A percentile compares a stretch with the other conserved stretches of the same genome.
Conservation (phyloP, 768 basidiomycete species). For the Mycena galericulata region DNA sequence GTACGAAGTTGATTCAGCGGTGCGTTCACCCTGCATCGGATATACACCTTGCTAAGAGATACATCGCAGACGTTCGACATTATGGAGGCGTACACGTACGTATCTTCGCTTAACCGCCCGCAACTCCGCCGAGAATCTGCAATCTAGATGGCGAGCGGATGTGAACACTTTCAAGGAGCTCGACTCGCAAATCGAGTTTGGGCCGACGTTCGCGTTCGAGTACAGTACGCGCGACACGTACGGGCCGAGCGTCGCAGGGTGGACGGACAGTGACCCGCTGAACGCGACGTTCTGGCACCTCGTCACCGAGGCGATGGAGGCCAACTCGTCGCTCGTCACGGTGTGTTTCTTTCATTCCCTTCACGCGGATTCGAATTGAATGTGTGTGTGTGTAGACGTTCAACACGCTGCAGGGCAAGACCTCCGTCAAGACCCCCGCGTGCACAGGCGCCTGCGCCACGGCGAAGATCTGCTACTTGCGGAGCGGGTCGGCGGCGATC, state of each 20-base stretch:
- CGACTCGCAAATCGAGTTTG: slow-evolving; percentile 65
- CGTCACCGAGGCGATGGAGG: slow-evolving; percentile 79
- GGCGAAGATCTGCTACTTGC: slow-evolving; percentile 83
- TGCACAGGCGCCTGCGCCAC: slow-evolving; percentile 72
- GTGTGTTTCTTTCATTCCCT: slow-evolving; percentile 49
- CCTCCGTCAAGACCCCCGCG: slow-evolving; percentile 61
- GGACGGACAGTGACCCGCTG: slow-evolving; percentile 74
- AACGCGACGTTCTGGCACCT: slow-evolving; percentile 89
- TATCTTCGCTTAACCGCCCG: slow-evolving; percentile 12
- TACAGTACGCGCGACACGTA: slow-evolving; percentile 80
- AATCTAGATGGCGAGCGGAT: slow-evolving; percentile 70
- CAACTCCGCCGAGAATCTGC: neutral
- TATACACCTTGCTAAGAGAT: neutral
- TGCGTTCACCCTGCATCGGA: slow-evolving; percentile 43
- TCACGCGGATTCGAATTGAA: neutral
- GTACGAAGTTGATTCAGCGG: slow-evolving; percentile 78
- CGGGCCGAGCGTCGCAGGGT: slow-evolving; percentile 66
- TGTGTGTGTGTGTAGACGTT: slow-evolving; percentile 58
- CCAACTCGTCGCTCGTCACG: slow-evolving; percentile 66
- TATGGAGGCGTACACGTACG: slow-evolving; percentile 82
- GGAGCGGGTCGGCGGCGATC: slow-evolving; percentile 77
- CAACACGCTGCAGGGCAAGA: slow-evolving; percentile 79
- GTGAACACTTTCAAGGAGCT: slow-evolving; percentile 70
- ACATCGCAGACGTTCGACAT: slow-evolving; percentile 76
- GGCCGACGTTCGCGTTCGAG: slow-evolving; percentile 74